Evolutionary conservation across 2,329 filamentous ascomycete species (phyloP).

Genomic region (Beauveria caledonica): DNA sequence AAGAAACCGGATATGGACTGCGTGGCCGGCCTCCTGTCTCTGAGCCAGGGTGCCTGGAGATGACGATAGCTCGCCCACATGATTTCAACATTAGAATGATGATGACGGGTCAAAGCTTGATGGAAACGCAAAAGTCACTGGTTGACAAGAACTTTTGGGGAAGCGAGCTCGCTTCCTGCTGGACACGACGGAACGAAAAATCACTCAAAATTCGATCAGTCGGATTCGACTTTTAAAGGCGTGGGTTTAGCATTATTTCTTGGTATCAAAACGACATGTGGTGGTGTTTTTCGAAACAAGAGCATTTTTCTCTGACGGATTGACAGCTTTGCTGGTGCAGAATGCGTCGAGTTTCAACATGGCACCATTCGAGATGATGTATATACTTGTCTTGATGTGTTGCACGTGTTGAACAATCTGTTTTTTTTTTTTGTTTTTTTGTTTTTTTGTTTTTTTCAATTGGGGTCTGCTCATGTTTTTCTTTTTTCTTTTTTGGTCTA

Average conservation of each 20-base stretch:
- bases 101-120: background rate
- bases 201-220: background rate
- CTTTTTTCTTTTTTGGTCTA: background rate
- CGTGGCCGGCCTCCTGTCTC: conserved; percentile 76
- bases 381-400: background rate
- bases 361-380: background rate
- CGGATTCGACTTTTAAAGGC: background rate
- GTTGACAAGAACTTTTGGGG: background rate
- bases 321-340: background rate
- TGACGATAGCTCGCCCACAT: conserved; percentile 26
- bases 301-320: background rate
- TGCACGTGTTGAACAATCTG: background rate
- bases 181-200: conserved; percentile 3
- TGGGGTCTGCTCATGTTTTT: background rate
- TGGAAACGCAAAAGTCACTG: conserved; percentile 1
- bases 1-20: conserved; percentile 80
- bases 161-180: background rate
- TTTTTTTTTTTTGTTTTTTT: background rate
- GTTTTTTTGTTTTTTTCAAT: background rate
- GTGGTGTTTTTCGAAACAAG: background rate
- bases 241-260: background rate
- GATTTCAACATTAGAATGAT: background rate
- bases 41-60: conserved; percentile 89
- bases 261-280: background rate
- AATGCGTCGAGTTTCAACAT: background rate